Base-by-base conservation (phyloP, 257 asterid genomes). In the Solanum chiquidenum region DNA sequence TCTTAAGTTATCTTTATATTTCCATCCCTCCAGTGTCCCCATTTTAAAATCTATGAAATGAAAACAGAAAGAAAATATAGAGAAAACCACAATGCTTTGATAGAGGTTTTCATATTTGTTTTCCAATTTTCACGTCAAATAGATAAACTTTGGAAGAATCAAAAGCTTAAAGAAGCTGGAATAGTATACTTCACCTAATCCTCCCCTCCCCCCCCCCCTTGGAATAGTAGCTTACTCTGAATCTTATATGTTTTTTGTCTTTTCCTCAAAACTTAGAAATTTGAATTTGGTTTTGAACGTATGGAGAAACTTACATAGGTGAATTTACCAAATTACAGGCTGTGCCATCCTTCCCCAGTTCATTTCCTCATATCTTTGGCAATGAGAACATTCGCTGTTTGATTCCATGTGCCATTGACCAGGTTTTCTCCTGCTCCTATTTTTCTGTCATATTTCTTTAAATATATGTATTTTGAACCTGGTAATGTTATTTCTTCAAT, bases 321-420 rank as follows among this genome's bases (percentile, higher is more conserved):
- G 87, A 66, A 71, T 77, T 79, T 86, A 40, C 33, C 29, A 75
- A 21, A 83, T 87, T 86, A 66, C 92, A 97, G 98, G 99, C 98
- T 82, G 98, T 94, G 90, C 99, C 98, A 69, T 95, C 98, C 31
- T 97, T 97, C 90, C 98, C 98, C 31, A 95, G 97, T 90, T 95
- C 99, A 76, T 97, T 97, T 89, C 98, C 99, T 11, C 99, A 95
- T 92, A 92, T 95, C 44, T 97, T 97, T 29, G 96, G 92, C 73
- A 93, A 92, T 89, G 98, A 97, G 60, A 93, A 83, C 87, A 93
- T 90, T 37, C 98, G 96, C 34, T 95, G 99, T 92, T 90, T 97
- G 94, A 95, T 97, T 92, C 98, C 99, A 46, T 97, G 99, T 85
- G 99, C 99, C 71, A 97, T 97, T 52, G 98, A 97, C 89, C 99